Conservation (phyloP, 2,329 filamentous ascomycete genomes). For the Cladosporium sp. region DNA sequence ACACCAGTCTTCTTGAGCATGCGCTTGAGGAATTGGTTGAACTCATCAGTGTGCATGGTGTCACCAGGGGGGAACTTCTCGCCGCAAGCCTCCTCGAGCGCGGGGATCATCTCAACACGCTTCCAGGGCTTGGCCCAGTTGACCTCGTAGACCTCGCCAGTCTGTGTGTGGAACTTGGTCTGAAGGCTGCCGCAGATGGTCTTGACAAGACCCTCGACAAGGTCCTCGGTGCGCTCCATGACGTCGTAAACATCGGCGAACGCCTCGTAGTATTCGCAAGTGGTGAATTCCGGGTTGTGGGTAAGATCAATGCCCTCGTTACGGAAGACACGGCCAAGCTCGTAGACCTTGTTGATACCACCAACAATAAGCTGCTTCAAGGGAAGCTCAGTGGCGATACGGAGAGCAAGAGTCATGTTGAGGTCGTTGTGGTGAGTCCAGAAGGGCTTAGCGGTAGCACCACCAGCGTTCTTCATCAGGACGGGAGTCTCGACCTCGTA, state of each 20-base stretch:
- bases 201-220: slow-evolving; percentile 88
- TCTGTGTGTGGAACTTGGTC: slow-evolving; percentile 75
- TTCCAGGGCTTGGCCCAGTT: slow-evolving; percentile 98
- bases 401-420: slow-evolving; percentile 91
- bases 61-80: slow-evolving; percentile 92
- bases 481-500: slow-evolving; percentile 95
- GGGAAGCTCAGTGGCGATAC: slow-evolving; percentile 92
- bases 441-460: slow-evolving; percentile 94
- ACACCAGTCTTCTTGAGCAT: slow-evolving; percentile 88
- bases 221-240: slow-evolving; percentile 88
- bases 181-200: slow-evolving; percentile 68
- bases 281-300: slow-evolving; percentile 98
- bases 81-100: slow-evolving; percentile 82
- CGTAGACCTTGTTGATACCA: slow-evolving; percentile 91
- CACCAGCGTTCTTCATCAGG: slow-evolving; percentile 94
- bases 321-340: slow-evolving; percentile 92
- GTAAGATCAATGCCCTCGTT: slow-evolving; percentile 92
- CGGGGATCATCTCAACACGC: slow-evolving; percentile 92
- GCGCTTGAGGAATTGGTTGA: slow-evolving; percentile 80
- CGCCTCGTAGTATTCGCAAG: slow-evolving; percentile 95
- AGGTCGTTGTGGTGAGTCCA: slow-evolving; percentile 94
- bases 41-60: slow-evolving; percentile 85
- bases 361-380: slow-evolving; percentile 96
- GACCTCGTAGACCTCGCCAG: slow-evolving; percentile 82
- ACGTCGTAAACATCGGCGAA: slow-evolving; percentile 84